Evolutionary conservation across 139 green algal genomes (phyloP).

Genomic region (Closterium sp.): DNA sequence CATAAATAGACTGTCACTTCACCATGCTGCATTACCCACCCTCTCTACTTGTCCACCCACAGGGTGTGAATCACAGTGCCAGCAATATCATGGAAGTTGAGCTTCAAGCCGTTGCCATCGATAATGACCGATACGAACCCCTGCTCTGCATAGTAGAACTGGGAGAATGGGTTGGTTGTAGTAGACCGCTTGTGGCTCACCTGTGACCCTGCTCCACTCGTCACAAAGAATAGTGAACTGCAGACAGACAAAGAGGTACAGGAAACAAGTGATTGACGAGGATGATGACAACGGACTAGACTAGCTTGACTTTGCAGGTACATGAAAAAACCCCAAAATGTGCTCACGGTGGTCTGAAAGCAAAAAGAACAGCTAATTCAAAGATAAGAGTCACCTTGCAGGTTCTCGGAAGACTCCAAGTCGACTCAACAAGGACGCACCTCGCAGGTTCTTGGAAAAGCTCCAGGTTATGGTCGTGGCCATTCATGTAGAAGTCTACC

Average conservation of each 20-base stretch:
- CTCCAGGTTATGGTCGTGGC: conserved; percentile 52
- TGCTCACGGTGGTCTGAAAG: no score
- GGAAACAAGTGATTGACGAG: no score
- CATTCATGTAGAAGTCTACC: conserved; percentile 53
- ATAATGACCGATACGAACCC: conserved; percentile 26
- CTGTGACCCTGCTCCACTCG: conserved; percentile 48
- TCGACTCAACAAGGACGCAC: not conserved
- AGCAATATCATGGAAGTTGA: conserved; percentile 27
- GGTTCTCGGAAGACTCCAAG: no score
- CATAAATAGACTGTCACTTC: no score
- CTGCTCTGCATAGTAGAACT: conserved; percentile 33
- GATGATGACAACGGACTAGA: no score
- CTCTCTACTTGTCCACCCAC: conserved; percentile 26
- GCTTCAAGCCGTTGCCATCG: not conserved
- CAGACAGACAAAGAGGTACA: not conserved
- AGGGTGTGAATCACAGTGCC: conserved; percentile 25
- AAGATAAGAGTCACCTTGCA: no score
- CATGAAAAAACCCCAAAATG: no score
- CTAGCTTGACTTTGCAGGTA: no score
- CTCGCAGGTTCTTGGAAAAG: conserved; percentile 32
- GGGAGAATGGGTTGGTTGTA: not conserved
- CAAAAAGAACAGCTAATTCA: no score
- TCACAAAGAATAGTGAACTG: conserved; percentile 33
- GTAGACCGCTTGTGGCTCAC: not conserved
- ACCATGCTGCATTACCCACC: no score